Evolutionary conservation across 129 eudicot genomes (phyloP), one percentile per base, ranked within the genome.

Genomic region (Pseudognaphalium luteoalbum): DNA sequence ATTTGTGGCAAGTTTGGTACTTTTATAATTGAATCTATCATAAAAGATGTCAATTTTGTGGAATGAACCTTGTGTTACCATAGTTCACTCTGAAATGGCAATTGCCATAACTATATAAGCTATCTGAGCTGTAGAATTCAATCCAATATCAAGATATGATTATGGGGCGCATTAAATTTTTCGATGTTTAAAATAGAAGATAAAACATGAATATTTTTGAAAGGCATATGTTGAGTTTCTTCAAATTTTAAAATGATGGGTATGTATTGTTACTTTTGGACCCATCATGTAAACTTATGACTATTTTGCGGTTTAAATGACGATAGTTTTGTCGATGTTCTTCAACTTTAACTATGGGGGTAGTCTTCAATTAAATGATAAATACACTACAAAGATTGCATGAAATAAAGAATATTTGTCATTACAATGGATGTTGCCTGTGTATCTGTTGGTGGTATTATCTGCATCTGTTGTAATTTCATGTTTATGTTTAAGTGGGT

Each of bases 181-280:
- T 22, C 42, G 35, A 50, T 64, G 61, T 32, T 64, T 25, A 25
- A 20, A 47, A 64, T 75, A 30, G 35, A 54, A 20, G 8, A 17
- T 64, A 51, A 47, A 47, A 47, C n/a, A 64, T 50, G 14, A 19
- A 30, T 47, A 44, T 75, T 19, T 63, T 47, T 12, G 79, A 66
- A 66, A 57, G 66, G 28, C 35, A 14, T 33, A 63, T 63, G 61
- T 44, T 17, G 47, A 73, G 41, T 66, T 39, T 39, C 19, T 73
- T 15, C 35, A 37, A 22, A 8, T 5, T 72, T 15, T 5, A 58
- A 35, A 16, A 7, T 0, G 37, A 8, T 39, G 4, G 4, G 16
- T 14, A 5, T 9, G 30, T 11, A 16, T 73, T 59, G 59, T 73
- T 60, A 7, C 58, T 73, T 39, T 59, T 25, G 37, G 68, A 73